Conservation (phyloP, 2,329 filamentous ascomycete species). For the Pseudogymnoascus sp. region DNA sequence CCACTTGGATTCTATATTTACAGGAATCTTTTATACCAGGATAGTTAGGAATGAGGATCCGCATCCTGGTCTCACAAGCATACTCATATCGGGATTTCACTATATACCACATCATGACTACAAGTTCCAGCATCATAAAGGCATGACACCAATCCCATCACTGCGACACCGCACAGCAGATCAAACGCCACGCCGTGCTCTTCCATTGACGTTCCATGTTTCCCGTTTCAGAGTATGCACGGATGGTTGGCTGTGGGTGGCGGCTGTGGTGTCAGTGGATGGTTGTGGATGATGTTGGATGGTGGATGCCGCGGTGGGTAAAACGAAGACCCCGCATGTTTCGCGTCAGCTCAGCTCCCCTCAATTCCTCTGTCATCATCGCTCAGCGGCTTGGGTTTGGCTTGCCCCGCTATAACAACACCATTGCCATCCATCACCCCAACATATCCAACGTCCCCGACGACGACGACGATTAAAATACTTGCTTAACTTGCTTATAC, state of each 20-base stretch:
- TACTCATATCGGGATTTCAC: too few relatives aligned
- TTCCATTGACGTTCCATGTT: not conserved
- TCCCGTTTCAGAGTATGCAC: conserved; percentile 3
- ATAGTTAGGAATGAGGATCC: too few relatives aligned
- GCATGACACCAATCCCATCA: not conserved
- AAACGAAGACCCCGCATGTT: not conserved
- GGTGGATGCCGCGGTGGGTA: not conserved
- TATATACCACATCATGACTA: too few relatives aligned
- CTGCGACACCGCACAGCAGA: not conserved
- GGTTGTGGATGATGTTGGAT: not conserved
- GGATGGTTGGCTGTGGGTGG: not conserved
- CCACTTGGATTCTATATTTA: too few relatives aligned
- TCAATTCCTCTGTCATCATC: conserved; percentile 4
- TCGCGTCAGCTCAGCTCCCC: not conserved
- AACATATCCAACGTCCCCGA: not conserved
- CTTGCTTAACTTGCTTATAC: not conserved
- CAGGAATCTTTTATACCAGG: too few relatives aligned
- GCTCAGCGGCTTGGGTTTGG: not conserved
- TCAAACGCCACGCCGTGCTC: not conserved
- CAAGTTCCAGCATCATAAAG: not conserved
- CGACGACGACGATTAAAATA: not conserved
- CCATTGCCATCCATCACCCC: not conserved
- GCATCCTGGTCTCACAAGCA: too few relatives aligned
- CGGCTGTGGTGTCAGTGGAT: too few relatives aligned
- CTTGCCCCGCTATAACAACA: conserved; percentile 2